phyloP scores from a whole-genome alignment of 495 filamentous ascomycete species.

The Penicillium canariense region DNA sequence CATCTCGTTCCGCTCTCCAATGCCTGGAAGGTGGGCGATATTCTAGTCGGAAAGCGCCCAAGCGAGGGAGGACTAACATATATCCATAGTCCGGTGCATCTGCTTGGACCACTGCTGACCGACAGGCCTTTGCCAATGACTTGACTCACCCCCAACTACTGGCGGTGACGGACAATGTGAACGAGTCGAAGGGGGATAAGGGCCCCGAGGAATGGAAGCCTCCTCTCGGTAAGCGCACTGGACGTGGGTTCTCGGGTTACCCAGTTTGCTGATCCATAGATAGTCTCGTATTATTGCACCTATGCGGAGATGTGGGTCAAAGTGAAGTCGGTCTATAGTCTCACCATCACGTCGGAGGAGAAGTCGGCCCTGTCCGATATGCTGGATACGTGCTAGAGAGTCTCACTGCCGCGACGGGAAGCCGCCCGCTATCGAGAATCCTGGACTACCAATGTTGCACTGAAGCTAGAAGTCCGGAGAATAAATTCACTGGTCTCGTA shows the following conservation, averaged over 20 bases:
- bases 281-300: conserved; percentile 65
- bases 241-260: background rate
- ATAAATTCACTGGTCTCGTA: too few species aligned
- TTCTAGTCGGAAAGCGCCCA: background rate
- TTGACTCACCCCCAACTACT: conserved; percentile 65
- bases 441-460: too few species aligned
- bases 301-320: conserved; percentile 70
- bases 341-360: conserved; percentile 60
- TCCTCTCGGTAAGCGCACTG: conserved; percentile 45
- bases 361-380: conserved; percentile 62
- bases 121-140: conserved; percentile 71
- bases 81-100: conserved; percentile 39
- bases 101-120: conserved; percentile 57
- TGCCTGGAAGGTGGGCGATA: conserved; percentile 62
- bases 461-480: too few species aligned
- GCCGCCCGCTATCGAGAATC: too few species aligned
- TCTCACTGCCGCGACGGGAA: background rate
- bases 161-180: conserved; percentile 73
- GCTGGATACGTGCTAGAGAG: conserved; percentile 58
- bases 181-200: conserved; percentile 64
- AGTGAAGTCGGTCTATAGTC: conserved; percentile 61
- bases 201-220: conserved; percentile 75
- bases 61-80: background rate
- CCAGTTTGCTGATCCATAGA: background rate
- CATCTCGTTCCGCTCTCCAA: conserved; percentile 73